Evolutionary conservation across 768 basidiomycete genomes (phyloP), one percentile per base, ranked within the genome.

Genomic region (Collybiopsis luxurians): DNA sequence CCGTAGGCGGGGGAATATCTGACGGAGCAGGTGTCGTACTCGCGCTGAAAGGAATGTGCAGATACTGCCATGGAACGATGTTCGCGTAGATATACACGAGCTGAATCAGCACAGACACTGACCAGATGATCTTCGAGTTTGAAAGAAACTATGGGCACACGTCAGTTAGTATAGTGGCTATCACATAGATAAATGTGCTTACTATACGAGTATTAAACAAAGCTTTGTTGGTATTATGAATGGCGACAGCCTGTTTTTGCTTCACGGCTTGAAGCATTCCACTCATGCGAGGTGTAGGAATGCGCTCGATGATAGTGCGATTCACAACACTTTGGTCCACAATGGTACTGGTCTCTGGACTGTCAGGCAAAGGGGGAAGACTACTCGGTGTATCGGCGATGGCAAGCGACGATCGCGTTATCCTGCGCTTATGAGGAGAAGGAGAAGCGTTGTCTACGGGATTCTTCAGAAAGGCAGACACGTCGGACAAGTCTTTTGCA

Each of bases 51-150:
- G 30, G 49, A 53, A 66, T 77, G 46, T 59, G 84, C 82, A 64
- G 70, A 64, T n/a, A 72, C 53, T 73, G 67, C 83, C 83, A 87
- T 0, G 86, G 85, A 49, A 85, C 73, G 23, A 85, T 72, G 12
- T 66, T 69, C 46, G 71, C 73, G 15, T 87, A 62, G 38, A 89
- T 72, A 59, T 79, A 82, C 1, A 82, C 19, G 5, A 87, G 64
- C 64, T 89, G 88, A 17, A 76, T 60, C 9, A 83, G 51, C 6
- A 79, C 76, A 0, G 83, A 84, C 42, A 84, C 59, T 19, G 75
- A 74, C 75, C 80, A 84, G 43, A 89, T 83, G 57, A 85, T 84
- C 36, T 73, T 75, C 1, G 87, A 83, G 60, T 82, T 82, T n/a
- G 88, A 89, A 10, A 88, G 73, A 53, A 82, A 80, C 87, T 82